Base-by-base conservation (phyloP, 495 filamentous ascomycete genomes). In the Terfezia claveryi region DNA sequence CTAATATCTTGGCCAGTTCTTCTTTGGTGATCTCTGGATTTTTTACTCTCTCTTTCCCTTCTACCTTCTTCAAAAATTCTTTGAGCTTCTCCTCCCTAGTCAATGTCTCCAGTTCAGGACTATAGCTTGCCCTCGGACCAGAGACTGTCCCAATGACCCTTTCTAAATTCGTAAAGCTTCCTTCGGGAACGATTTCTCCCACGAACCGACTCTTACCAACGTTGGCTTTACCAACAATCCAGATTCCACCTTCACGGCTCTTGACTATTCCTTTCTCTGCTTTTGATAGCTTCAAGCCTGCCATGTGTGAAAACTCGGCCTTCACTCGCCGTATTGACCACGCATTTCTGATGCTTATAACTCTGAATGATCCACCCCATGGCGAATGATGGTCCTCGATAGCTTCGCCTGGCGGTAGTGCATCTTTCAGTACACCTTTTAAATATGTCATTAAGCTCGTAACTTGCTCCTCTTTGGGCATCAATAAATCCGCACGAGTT, bases 221-320 rank as follows among this genome's bases (percentile, higher is more conserved):
- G 63, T 99, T 99, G 53, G 82, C 85, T 61, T 88, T 94, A n/a
- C 92, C 91, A 23, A 96, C 85, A 72, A 99, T 80, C 91, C 91
- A 99, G n/a, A 83, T 76, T 6, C 81, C 92, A 3, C 89, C 87
- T 9, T 81, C 85, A 41, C 85, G 77, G 37, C 78, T 69, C 66
- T 87, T 94, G 58, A 94, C 69, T 27, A 6, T 41, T 81, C 70
- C 59, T 76, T 83, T 0, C 83, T 94, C 87, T 87, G 92, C 88
- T 88, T 94, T 17, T 75, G 74, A 55, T 82, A 71, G 56, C 84
- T 82, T 10, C 87, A 76, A 46, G 12, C 41, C 41, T 5, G 41
- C 41, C 41, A 14, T 4, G 7, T 49, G 10, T 17, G 51, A 49
- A 16, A 61, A 60, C 46, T 65, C 62, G 4, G 23, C n/a, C 56